A percentile compares a stretch with the other conserved stretches of the same genome.
Conservation (phyloP, 2,329 filamentous ascomycete species). For the Diaporthe australafricana region DNA sequence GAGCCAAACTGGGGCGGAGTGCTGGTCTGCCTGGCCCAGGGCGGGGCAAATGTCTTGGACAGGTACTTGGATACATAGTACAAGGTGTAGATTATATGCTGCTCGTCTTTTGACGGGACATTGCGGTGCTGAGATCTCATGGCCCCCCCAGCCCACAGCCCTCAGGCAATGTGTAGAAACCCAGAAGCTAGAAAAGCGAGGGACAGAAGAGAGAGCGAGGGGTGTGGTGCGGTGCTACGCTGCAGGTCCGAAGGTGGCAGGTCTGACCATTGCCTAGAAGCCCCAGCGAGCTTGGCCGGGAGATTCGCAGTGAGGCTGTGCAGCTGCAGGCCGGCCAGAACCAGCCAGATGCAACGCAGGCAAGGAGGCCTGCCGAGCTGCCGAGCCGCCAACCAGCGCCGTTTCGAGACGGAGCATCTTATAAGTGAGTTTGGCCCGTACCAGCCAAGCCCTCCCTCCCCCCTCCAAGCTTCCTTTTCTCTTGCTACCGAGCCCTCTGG, state of each 20-base stretch:
- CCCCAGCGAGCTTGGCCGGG: slow-evolving; percentile 14
- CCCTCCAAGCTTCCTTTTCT: slow-evolving; percentile 22
- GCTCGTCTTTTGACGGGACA: slow-evolving; percentile 16
- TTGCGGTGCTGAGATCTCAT: not conserved
- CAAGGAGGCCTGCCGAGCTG: slow-evolving; percentile 22
- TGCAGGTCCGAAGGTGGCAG: slow-evolving; percentile 10
- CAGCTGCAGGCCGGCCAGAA: slow-evolving; percentile 24
- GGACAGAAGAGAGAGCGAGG: not conserved
- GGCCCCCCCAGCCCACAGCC: not conserved
- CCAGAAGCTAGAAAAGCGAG: not conserved
- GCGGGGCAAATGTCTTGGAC: slow-evolving; percentile 25
- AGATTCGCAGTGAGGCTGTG: slow-evolving; percentile 31
- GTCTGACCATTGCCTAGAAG: slow-evolving; percentile 26
- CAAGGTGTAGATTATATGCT: not conserved
- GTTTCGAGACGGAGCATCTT: slow-evolving; percentile 19
- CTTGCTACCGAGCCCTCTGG: slow-evolving; percentile 6
- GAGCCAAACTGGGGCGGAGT: slow-evolving; percentile 26
- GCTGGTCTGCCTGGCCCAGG: slow-evolving; percentile 28
- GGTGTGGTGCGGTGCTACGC: no score
- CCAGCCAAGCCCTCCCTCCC: slow-evolving; percentile 1
- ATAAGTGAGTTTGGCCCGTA: slow-evolving; percentile 7
- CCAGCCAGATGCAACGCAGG: not conserved
- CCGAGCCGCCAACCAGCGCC: slow-evolving; percentile 29
- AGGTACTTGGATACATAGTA: not conserved
- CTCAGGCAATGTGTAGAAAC: slow-evolving; percentile 17